Evolutionary conservation across 805 yeast species (phyloP).

Genomic region (Maudiozyma barnettii): DNA sequence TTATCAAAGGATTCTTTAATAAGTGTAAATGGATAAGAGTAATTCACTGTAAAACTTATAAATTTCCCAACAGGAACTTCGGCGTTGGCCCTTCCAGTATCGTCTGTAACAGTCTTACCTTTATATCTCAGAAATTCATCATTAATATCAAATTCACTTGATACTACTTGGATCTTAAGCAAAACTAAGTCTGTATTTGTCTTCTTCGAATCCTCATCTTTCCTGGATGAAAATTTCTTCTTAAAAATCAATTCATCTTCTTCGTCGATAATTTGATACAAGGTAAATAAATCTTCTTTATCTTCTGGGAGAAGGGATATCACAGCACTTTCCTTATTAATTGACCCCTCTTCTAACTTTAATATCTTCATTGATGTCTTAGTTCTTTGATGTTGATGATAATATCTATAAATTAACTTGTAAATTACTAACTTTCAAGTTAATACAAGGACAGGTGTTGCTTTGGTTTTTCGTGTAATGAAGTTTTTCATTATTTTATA

Average conservation of each 20-base stretch:
- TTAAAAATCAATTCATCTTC: conserved; percentile 66
- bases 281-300: conserved; percentile 82
- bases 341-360: conserved; percentile 9
- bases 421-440: too few relatives aligned
- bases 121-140: conserved; percentile 70
- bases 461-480: too few relatives aligned
- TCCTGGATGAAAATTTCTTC: conserved; percentile 52
- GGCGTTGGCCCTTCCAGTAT: conserved; percentile 42
- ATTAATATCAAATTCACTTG: conserved; percentile 67
- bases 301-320: conserved; percentile 71
- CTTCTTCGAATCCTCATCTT: conserved; percentile 57
- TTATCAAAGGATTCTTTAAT: conserved; percentile 76
- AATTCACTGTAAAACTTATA: conserved; percentile 77
- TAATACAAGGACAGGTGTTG: too few relatives aligned
- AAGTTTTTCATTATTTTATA: too few relatives aligned
- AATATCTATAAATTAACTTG: too few relatives aligned
- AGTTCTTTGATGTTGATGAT: too few relatives aligned
- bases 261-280: conserved; percentile 68
- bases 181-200: conserved; percentile 51
- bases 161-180: conserved; percentile 52
- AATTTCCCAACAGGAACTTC: conserved; percentile 79
- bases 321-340: conserved; percentile 15
- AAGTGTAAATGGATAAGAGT: conserved; percentile 57
- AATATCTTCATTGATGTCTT: conserved; percentile 14
- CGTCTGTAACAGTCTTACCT: conserved; percentile 50